phyloP scores from a whole-genome alignment of 2,329 filamentous ascomycete species.

The Aspergillus sergii region DNA sequence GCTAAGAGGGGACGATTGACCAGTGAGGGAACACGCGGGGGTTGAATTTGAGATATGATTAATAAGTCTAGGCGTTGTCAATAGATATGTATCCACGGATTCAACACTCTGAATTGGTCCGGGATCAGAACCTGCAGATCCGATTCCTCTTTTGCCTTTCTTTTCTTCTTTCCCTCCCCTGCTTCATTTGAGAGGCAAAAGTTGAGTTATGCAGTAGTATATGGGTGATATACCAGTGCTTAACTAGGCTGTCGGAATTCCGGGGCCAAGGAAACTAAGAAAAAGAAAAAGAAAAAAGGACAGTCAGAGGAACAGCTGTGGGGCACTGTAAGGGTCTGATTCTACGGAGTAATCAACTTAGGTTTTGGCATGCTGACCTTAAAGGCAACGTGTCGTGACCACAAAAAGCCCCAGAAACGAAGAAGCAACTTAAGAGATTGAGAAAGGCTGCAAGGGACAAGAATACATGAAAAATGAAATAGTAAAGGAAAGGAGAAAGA shows the following conservation, averaged over 20 bases:
- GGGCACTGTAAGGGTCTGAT: not conserved
- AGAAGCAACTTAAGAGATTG: too few relatives aligned
- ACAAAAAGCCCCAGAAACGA: too few relatives aligned
- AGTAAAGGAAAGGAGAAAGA: not conserved
- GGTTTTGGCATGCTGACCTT: too few relatives aligned
- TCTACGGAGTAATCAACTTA: too few relatives aligned
- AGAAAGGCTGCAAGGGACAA: not conserved
- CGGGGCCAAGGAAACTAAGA: not conserved
- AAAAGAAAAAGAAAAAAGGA: not conserved
- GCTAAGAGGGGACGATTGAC: not conserved
- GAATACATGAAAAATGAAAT: not conserved
- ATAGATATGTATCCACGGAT: not conserved
- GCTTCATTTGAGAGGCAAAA: not conserved
- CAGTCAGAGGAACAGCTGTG: not conserved
- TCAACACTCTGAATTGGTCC: not conserved
- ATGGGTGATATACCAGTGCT: not conserved
- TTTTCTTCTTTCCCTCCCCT: not conserved
- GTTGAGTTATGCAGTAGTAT: not conserved
- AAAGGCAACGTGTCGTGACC: too few relatives aligned
- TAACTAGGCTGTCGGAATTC: not conserved
- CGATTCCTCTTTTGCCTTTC: not conserved
- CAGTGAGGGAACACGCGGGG: not conserved
- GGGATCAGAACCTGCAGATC: not conserved
- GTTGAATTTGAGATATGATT: not conserved
- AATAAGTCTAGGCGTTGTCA: not conserved